Evolutionary conservation across 495 filamentous ascomycete genomes (phyloP).

Genomic region (Penicillium cosmopolitanum): DNA sequence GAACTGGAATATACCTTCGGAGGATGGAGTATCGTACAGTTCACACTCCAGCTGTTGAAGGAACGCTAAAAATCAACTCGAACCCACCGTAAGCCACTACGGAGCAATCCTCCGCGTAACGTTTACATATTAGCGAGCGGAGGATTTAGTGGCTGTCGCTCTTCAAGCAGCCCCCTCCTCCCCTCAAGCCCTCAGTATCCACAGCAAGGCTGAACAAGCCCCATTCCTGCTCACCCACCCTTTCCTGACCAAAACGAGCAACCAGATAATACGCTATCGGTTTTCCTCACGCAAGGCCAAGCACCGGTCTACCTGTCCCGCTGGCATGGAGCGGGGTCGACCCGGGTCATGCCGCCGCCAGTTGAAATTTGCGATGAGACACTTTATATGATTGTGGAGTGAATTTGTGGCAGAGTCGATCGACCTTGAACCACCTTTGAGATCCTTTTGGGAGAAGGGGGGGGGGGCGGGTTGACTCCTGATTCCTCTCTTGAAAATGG

Average conservation of each 20-base stretch:
- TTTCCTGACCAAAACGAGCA: neutral
- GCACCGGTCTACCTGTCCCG: neutral
- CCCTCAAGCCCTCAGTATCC: neutral
- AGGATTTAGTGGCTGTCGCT: neutral
- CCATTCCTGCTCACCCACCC: neutral
- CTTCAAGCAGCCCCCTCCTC: neutral
- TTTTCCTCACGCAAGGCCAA: neutral
- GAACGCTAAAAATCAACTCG: neutral
- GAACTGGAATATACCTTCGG: neutral
- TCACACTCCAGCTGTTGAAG: neutral
- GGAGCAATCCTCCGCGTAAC: neutral
- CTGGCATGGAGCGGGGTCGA: slow-evolving; percentile 1
- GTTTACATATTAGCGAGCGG: neutral
- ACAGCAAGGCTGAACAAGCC: slow-evolving; percentile 4
- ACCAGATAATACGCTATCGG: neutral
- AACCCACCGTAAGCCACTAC: neutral
- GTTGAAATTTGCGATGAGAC: neutral
- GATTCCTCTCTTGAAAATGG: no score
- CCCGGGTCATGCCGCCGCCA: neutral
- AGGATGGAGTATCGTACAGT: neutral
- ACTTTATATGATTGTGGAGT: neutral
- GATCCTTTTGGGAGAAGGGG: no score
- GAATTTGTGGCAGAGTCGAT: no score
- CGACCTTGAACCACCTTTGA: no score
- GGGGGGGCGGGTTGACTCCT: no score